phyloP scores from a whole-genome alignment of 768 basidiomycete genomes.

The Calocybe indica region DNA sequence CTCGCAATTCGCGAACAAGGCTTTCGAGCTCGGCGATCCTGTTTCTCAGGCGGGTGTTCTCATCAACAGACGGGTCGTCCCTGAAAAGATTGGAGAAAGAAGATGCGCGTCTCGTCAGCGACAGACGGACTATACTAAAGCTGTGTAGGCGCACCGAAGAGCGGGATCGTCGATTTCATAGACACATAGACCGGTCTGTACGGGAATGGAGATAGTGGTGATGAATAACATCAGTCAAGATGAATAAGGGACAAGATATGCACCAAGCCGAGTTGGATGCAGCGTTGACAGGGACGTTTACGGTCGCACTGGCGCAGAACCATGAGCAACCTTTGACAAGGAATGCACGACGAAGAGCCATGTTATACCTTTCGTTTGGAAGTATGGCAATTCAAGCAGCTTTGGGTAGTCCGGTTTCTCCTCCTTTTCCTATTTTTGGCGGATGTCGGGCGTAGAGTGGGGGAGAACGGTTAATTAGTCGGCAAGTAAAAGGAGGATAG shows the following conservation, averaged over 20 bases:
- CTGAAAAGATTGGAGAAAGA: constrained; percentile 27
- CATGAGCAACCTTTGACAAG: constrained; percentile 8
- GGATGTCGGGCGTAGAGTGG: constrained; percentile 33
- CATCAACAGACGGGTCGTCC: constrained; percentile 84
- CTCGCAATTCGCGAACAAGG: constrained; percentile 82
- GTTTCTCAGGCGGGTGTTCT: constrained; percentile 78
- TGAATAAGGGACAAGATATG: constrained; percentile 6
- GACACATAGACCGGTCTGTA: constrained; percentile 86
- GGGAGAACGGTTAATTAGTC: constrained; percentile 44
- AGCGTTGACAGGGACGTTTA: constrained; percentile 85
- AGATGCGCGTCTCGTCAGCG: not conserved
- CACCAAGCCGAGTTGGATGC: constrained; percentile 86
- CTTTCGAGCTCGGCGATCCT: constrained; percentile 92
- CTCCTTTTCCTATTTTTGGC: constrained; percentile 70
- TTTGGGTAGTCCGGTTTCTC: constrained; percentile 89
- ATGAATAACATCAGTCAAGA: not conserved
- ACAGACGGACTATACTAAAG: not conserved
- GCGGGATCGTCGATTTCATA: constrained; percentile 93
- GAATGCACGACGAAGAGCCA: constrained; percentile 22
- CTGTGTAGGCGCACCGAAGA: constrained; percentile 44
- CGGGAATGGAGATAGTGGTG: not conserved
- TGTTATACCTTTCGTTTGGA: constrained; percentile 74
- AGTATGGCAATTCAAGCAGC: constrained; percentile 86
- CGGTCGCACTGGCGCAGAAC: constrained; percentile 66
- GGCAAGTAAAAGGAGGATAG: constrained; percentile 30